Percentiles rank a stretch among this genome's conserved stretches.
Conservation (phyloP, 2,329 filamentous ascomycete genomes). For the Xylariaceae sp. region DNA sequence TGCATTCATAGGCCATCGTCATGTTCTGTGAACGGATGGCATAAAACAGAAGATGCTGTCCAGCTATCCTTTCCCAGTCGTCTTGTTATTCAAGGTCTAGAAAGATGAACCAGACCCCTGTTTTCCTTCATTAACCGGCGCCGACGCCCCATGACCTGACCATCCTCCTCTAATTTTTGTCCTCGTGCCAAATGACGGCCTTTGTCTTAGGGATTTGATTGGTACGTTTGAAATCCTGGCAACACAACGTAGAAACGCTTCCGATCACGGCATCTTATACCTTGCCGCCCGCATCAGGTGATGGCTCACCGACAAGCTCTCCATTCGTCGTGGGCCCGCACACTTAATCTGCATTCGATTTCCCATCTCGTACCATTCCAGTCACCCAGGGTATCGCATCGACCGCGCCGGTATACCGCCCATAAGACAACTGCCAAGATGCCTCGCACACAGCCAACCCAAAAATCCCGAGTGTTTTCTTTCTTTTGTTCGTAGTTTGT, state of each 20-base stretch:
- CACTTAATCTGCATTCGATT: not conserved
- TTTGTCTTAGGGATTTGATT: not conserved
- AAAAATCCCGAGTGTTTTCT: not conserved
- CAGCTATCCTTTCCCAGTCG: conserved; percentile 1
- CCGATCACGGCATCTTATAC: not conserved
- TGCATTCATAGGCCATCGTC: conserved; percentile 5
- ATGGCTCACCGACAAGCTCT: not conserved
- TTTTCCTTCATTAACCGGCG: not conserved
- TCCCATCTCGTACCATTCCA: not conserved
- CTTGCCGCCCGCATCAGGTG: not conserved
- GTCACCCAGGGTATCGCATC: conserved; percentile 8
- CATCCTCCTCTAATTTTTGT: not conserved
- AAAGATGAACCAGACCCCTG: not conserved
- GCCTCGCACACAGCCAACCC: not conserved
- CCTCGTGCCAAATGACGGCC: not conserved
- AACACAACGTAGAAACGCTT: not conserved
- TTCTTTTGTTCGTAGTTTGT: not conserved
- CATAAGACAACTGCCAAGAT: not conserved
- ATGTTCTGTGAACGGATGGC: conserved; percentile 1
- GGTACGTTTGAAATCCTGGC: not conserved
- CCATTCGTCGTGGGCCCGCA: not conserved
- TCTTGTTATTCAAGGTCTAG: not conserved
- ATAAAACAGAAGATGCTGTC: not conserved
- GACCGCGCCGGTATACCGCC: not conserved
- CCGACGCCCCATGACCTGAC: not conserved